Evolutionary conservation across 2,329 filamentous ascomycete genomes (phyloP), one percentile per base, ranked within the genome.

Genomic region (Xylariaceae sp.): DNA sequence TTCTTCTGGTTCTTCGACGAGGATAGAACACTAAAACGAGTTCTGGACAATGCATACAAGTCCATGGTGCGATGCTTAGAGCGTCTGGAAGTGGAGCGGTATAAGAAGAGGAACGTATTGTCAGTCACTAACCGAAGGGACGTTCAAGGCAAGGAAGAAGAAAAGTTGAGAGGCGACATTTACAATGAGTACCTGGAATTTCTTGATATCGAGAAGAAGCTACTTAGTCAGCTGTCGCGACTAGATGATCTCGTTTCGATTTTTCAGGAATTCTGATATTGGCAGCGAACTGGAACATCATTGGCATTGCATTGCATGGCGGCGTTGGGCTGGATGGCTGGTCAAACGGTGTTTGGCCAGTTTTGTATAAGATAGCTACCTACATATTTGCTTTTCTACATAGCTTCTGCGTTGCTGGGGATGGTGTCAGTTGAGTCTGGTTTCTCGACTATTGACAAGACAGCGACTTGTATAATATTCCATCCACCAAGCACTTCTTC

Each of bases 1-100:
- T 98, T 93, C 72, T 85, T 98, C 53, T 97, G 93, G 88, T 96
- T 87, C 79, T 96, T 92, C 73, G 93, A 98, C 70, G 79, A 84
- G 9, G 86, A 92, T 41, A 85, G 90, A 43, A 88, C 89, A 6
- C 79, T 87, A 45, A 81, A 83, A 17, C 84, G 89, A 59, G 77
- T 96, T 1, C 75, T 96, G 9, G 89, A 96, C 61, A 88, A 91
- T 58, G 85, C 89, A 0, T 98, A 96, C 79, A 96, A 96, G 73
- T 84, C 88, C 24, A 96, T 98, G 90, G 83, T 92, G 14, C 86
- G 93, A 54, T 90, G 89, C 61, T 73, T 97, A 45, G 91, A 96
- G 72, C 88, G 92, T 21, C 82, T 96, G 21, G 84, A 87, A 31
- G 85, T 90, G 24, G 91, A 97, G 73, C 85, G 90, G 34, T 82